Conservation (phyloP, 306 rosid species). For the Citrullus colocynthis region DNA sequence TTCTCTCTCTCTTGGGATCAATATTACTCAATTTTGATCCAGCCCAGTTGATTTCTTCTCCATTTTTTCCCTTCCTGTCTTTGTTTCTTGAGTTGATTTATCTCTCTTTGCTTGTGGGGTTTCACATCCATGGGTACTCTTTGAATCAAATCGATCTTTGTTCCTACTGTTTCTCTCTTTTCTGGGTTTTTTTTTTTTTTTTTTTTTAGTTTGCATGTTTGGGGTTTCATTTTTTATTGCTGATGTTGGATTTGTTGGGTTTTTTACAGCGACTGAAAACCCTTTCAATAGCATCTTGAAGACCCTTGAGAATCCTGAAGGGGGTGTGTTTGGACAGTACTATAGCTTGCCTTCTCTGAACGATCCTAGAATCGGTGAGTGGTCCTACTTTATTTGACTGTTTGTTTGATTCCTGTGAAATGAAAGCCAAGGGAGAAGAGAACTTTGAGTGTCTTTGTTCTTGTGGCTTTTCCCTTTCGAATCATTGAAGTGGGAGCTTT, state of each 20-base stretch:
- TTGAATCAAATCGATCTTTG: not conserved
- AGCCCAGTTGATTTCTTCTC: not conserved
- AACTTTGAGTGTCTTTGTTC: not conserved
- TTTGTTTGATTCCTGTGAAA: slow-evolving; percentile 10
- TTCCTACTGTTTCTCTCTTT: not conserved
- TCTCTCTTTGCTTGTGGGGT: not conserved
- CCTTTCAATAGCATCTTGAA: slow-evolving; percentile 62
- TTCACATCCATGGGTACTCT: not conserved
- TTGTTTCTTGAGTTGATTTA: not conserved
- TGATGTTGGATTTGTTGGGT: slow-evolving; percentile 4
- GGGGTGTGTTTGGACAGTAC: slow-evolving; percentile 78
- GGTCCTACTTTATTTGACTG: not conserved
- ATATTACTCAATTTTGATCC: not conserved
- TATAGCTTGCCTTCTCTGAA: slow-evolving; percentile 81
- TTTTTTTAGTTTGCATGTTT: not conserved
- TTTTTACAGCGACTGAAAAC: slow-evolving; percentile 34
- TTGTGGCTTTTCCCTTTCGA: not conserved
- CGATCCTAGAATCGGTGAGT: slow-evolving; percentile 83
- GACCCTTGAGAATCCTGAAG: slow-evolving; percentile 67
- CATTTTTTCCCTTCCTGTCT: not conserved
- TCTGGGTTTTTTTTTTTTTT: not conserved
- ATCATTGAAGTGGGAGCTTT: not conserved
- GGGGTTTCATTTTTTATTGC: not conserved
- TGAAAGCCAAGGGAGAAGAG: not conserved
- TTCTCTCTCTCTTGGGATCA: not conserved